Evolutionary conservation across 768 basidiomycete genomes (phyloP), one percentile per base, ranked within the genome.

Genomic region (Boletus speciosus): DNA sequence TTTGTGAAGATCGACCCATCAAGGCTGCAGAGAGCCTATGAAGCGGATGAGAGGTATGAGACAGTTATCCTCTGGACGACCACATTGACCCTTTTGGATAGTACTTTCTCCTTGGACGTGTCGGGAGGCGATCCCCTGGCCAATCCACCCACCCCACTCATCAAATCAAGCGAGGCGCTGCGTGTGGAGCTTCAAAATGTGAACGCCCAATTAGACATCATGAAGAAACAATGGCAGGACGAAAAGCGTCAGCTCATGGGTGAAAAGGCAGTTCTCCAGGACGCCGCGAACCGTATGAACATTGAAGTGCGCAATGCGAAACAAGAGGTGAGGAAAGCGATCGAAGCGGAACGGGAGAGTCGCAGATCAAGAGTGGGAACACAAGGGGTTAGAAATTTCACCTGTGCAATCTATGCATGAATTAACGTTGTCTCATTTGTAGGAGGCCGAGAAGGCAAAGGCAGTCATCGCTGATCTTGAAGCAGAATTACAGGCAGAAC

Each of bases 361-460:
- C 78, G 83, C 50, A 75, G 71, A 58, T 68, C 74, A n/a, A 78
- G 74, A 52, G 76, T 70, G 32, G 78, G 77, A 49, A 69, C 82
- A 5, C 81, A 88, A 70, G 76, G 70, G 40, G 88, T 29, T 88
- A 66, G 78, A 66, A 5, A 27, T 14, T 12, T 21, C 44, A 1
- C 36, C 32, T 14, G 48, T 31, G 37, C 15, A 31, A 38, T 31
- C 27, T 46, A 21, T 49, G 57, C 19, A 45, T 47, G 14, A n/a
- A 49, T 35, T 59, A 50, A 40, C 44, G 2, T 32, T 1, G 10
- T 14, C 42, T 39, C 11, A 16, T 49, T 25, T 29, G 40, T 57
- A 92, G 89, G 90, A 93, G 53, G 78, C 86, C 16, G 86, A 86
- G 44, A 80, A 74, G 48, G 87, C 89, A 7, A 86, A 80, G 61